Conservation (phyloP, 177 flowering plant genomes). For the Vitis hybrid region DNA sequence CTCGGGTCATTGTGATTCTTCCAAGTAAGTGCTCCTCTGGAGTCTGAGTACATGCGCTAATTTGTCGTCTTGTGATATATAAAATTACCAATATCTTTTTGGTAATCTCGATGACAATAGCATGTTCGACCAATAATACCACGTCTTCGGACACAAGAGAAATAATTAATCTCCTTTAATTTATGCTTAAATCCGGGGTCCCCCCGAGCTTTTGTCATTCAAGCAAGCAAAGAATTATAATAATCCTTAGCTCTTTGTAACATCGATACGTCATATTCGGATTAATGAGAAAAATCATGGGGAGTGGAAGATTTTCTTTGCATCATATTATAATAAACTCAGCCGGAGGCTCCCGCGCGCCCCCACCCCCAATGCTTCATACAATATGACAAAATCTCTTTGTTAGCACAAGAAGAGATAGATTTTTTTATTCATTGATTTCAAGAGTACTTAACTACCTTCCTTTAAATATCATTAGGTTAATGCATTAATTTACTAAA, state of each 20-base stretch:
- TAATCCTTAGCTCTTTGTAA: not conserved
- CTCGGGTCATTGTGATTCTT: slow-evolving; percentile 17
- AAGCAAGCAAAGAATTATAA: not conserved
- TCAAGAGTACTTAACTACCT: not conserved
- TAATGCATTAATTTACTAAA: not conserved
- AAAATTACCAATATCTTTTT: slow-evolving; percentile 21
- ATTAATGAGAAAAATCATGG: not conserved
- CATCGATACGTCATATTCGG: not conserved
- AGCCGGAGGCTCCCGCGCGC: too few relatives aligned
- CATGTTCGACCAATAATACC: slow-evolving; percentile 26
- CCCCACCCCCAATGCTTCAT: too few relatives aligned
- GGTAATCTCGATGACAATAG: slow-evolving; percentile 41
- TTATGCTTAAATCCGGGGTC: slow-evolving; percentile 36
- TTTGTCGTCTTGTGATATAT: slow-evolving; percentile 37
- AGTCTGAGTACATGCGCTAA: slow-evolving; percentile 18
- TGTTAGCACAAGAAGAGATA: slow-evolving; percentile 1
- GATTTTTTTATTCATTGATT: slow-evolving; percentile 9
- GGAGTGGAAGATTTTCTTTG: not conserved
- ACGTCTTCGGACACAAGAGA: slow-evolving; percentile 32
- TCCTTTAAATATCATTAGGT: not conserved
- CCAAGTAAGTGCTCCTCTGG: slow-evolving; percentile 27
- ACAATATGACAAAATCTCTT: slow-evolving; percentile 4
- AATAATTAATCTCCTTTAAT: slow-evolving; percentile 27
- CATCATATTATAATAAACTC: not conserved
- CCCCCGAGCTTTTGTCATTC: slow-evolving; percentile 27